phyloP scores from a whole-genome alignment of 2,329 filamentous ascomycete genomes.

The Cladophialophora psammophila region DNA sequence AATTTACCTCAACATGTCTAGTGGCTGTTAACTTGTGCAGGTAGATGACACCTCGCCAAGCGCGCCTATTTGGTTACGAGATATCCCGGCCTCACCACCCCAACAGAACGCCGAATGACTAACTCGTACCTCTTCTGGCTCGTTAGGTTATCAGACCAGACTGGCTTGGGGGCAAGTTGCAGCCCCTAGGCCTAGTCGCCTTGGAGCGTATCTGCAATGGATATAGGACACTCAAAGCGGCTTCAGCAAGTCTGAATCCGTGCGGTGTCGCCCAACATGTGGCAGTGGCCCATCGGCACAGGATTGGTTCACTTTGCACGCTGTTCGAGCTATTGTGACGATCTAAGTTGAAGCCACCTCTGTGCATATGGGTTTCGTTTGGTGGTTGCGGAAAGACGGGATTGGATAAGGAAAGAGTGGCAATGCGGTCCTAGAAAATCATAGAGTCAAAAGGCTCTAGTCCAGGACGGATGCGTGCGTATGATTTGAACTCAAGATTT shows the following conservation, averaged over 20 bases:
- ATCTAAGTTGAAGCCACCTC: conserved; percentile 54
- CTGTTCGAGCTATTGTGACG: conserved; percentile 49
- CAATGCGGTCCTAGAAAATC: conserved; percentile 56
- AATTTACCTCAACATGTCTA: background rate
- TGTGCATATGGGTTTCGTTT: conserved; percentile 53
- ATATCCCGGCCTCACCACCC: no score
- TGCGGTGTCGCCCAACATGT: background rate
- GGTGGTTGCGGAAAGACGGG: conserved; percentile 45
- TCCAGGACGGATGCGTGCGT: background rate
- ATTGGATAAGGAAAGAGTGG: conserved; percentile 10
- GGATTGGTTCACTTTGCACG: conserved; percentile 21
- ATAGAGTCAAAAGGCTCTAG: conserved; percentile 54
- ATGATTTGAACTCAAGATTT: background rate
- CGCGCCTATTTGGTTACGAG: no score
- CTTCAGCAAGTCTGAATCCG: background rate
- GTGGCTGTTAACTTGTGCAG: background rate
- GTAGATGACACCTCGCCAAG: no score
- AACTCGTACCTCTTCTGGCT: no score
- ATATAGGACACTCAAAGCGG: no score
- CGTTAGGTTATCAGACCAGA: no score
- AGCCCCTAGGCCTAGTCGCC: no score
- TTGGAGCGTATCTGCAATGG: no score
- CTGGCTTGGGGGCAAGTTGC: no score
- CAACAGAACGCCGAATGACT: no score
- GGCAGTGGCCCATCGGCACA: background rate